phyloP scores from a whole-genome alignment of 441 rosid species.

The Pelargonium myrrhifolium region DNA sequence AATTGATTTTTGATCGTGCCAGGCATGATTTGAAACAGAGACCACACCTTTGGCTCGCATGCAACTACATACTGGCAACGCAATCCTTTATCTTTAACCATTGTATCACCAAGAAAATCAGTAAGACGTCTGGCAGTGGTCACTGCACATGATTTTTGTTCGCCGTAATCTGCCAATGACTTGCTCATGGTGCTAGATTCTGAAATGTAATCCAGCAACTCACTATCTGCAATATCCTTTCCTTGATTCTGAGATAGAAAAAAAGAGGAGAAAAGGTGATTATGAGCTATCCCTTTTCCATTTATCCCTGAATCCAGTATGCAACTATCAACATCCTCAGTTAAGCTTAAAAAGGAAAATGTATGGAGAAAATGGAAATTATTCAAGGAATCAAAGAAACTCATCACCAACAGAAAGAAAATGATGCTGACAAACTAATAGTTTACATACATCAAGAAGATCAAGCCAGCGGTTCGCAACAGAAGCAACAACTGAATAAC shows the following conservation, averaged over 20 bases:
- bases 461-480: constrained; percentile 99
- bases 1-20: neutral
- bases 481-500: constrained; percentile 90
- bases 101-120: constrained; percentile 87
- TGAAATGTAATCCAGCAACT: constrained; percentile 92
- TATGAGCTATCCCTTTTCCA: constrained; percentile 15
- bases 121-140: constrained; percentile 97
- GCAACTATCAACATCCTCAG: constrained; percentile 13
- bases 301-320: constrained; percentile 5
- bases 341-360: neutral
- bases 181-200: constrained; percentile 99
- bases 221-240: constrained; percentile 82
- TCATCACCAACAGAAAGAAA: constrained; percentile 11
- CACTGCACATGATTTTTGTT: constrained; percentile 96
- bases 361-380: constrained; percentile 11
- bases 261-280: constrained; percentile 12
- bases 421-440: neutral
- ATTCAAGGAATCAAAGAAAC: constrained; percentile 9
- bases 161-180: constrained; percentile 90
- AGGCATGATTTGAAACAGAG: constrained; percentile 10
- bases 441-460: constrained; percentile 78
- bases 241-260: constrained; percentile 72
- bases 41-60: constrained; percentile 80
- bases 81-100: constrained; percentile 98
- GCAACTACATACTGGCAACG: constrained; percentile 98